Evolutionary conservation across 441 rosid species (phyloP).

Genomic region (Bruguiera hainesii): DNA sequence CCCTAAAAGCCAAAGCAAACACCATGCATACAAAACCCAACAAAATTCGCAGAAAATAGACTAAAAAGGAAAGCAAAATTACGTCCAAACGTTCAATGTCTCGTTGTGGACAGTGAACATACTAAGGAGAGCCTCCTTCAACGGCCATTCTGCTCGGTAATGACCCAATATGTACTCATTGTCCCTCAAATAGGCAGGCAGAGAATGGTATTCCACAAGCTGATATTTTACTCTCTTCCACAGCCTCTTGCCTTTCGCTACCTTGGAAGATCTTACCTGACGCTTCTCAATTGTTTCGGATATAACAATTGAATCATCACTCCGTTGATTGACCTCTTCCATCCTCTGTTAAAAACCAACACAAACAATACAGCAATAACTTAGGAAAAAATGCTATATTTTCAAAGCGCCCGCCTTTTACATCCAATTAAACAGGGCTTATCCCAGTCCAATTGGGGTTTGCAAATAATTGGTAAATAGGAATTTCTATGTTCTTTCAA

Average conservation of each 20-base stretch:
- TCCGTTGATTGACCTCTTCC: slow-evolving; percentile 24
- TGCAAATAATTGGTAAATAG: too few species aligned
- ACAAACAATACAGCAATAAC: neutral
- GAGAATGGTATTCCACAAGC: slow-evolving; percentile 75
- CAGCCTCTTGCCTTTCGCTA: slow-evolving; percentile 65
- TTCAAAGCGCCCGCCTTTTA: too few species aligned
- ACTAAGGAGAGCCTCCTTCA: slow-evolving; percentile 79
- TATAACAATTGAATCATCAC: slow-evolving; percentile 22
- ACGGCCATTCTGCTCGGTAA: slow-evolving; percentile 86
- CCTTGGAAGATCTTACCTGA: slow-evolving; percentile 26
- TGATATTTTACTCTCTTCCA: slow-evolving; percentile 89
- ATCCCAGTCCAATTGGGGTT: too few species aligned
- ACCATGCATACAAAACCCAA: neutral
- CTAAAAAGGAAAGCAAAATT: slow-evolving; percentile 29
- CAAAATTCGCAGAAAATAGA: neutral
- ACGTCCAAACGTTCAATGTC: slow-evolving; percentile 97
- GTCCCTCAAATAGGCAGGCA: slow-evolving; percentile 77
- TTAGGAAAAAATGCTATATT: neutral
- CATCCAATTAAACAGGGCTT: too few species aligned
- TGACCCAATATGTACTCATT: slow-evolving; percentile 79
- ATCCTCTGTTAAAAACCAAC: slow-evolving; percentile 24
- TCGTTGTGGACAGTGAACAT: slow-evolving; percentile 81
- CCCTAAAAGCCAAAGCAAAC: neutral
- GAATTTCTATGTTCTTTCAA: too few species aligned
- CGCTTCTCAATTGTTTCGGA: slow-evolving; percentile 42